phyloP scores from a whole-genome alignment of 179 eudicot species.

The Silene noctiflora region DNA sequence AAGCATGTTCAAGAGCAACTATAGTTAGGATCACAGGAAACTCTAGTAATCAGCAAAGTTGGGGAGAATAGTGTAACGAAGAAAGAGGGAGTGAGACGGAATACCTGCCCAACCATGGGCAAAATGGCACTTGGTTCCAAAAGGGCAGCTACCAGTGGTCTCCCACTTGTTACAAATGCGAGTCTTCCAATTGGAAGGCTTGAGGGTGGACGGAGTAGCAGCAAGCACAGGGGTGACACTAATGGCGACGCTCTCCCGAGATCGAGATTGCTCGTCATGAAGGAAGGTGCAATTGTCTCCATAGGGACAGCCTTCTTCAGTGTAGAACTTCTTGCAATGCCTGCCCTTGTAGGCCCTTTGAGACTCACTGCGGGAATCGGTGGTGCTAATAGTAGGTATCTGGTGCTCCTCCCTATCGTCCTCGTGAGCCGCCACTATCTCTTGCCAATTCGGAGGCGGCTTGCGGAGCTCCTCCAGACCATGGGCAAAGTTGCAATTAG shows the following conservation, averaged over 20 bases:
- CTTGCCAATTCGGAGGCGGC: conserved; percentile 97
- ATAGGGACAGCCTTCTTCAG: conserved; percentile 97
- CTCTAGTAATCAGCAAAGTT: background rate
- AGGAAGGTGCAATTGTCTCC: conserved; percentile 91
- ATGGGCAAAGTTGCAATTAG: conserved; percentile 93
- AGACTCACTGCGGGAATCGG: conserved; percentile 45
- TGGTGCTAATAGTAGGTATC: conserved; percentile 64
- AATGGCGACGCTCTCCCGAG: conserved; percentile 92
- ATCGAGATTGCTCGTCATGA: conserved; percentile 92
- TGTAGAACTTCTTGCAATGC: conserved; percentile 92
- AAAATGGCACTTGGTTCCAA: conserved; percentile 95
- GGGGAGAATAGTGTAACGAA: background rate
- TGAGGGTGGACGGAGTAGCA: conserved; percentile 41
- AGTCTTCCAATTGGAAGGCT: conserved; percentile 98
- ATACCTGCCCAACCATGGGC: conserved; percentile 95
- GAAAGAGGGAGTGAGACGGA: background rate
- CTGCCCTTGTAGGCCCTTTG: conserved; percentile 91
- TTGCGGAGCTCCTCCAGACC: conserved; percentile 82
- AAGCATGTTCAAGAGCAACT: no score
- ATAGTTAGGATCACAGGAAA: no score
- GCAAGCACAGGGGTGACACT: conserved; percentile 79
- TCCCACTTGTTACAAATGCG: conserved; percentile 99
- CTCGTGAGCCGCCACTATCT: conserved; percentile 82
- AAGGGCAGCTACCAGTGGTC: conserved; percentile 88
- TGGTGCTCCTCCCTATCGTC: conserved; percentile 91